Conservation (phyloP, 1,139 yeast genomes). For the Groenewaldozyma auringiensis region DNA sequence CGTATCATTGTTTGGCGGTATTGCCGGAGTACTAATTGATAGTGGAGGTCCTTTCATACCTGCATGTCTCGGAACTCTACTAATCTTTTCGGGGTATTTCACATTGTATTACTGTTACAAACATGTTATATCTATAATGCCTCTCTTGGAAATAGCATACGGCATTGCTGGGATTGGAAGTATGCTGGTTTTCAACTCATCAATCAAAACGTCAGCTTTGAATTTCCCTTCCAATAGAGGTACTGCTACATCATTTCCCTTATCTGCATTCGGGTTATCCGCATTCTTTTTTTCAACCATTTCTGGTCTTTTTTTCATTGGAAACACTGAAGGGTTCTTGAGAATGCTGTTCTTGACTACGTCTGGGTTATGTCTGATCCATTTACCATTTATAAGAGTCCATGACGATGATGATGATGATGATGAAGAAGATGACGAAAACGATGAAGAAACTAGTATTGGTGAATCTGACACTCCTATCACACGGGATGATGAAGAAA, state of each 20-base stretch:
- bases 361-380: conserved; percentile 22
- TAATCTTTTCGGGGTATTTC: conserved; percentile 23
- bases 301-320: conserved; percentile 25
- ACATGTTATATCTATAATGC: conserved; percentile 17
- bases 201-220: conserved; percentile 31
- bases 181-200: conserved; percentile 28
- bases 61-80: conserved; percentile 27
- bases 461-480: neutral
- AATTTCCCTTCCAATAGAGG: conserved; percentile 31
- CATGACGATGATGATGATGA: conserved; percentile 10
- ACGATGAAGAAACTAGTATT: neutral
- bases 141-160: conserved; percentile 23
- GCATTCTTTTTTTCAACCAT: conserved; percentile 30
- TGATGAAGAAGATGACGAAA: neutral
- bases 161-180: conserved; percentile 29
- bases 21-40: conserved; percentile 54
- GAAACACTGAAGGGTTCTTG: conserved; percentile 29
- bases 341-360: conserved; percentile 24
- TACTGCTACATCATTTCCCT: conserved; percentile 31
- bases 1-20: conserved; percentile 48
- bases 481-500: neutral
- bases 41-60: conserved; percentile 43
- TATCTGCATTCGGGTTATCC: conserved; percentile 32
- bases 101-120: conserved; percentile 22
- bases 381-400: conserved; percentile 25